phyloP scores from a whole-genome alignment of 352 stramenopile genomes.

The Globisporangium spiculum region DNA sequence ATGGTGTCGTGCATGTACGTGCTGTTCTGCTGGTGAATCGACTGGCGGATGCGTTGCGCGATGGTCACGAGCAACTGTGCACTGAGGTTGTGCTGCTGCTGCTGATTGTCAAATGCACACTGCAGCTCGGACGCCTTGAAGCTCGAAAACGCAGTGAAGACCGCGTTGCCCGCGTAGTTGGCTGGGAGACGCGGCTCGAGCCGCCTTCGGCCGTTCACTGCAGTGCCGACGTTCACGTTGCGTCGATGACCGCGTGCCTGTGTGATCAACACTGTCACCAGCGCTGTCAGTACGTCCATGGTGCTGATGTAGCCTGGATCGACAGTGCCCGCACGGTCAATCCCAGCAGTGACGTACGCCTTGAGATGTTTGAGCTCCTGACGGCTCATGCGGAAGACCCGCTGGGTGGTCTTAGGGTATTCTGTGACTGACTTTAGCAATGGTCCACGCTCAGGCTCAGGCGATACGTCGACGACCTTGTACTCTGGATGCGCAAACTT shows the following conservation, averaged over 20 bases:
- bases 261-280: constrained; percentile 14
- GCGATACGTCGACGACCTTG: background rate
- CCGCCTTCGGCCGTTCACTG: constrained; percentile 12
- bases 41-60: constrained; percentile 14
- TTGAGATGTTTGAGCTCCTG: constrained; percentile 9
- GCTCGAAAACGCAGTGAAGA: constrained; percentile 19
- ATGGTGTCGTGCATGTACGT: constrained; percentile 18
- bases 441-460: background rate
- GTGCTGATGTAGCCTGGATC: constrained; percentile 7
- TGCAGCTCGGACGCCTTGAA: constrained; percentile 3
- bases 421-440: background rate
- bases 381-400: constrained; percentile 3
- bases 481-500: constrained; percentile 18
- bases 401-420: constrained; percentile 5
- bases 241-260: constrained; percentile 12
- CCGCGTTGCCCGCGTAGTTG: constrained; percentile 18
- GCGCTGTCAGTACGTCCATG: constrained; percentile 14
- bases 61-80: background rate
- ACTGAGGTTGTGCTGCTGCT: background rate
- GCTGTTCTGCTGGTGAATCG: constrained; percentile 10
- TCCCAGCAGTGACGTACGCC: background rate
- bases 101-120: background rate
- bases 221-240: constrained; percentile 12
- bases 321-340: background rate
- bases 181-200: constrained; percentile 9